Evolutionary conservation across 2,329 filamentous ascomycete species (phyloP), one percentile per base, ranked within the genome.

Genomic region (Penicillium sp.): DNA sequence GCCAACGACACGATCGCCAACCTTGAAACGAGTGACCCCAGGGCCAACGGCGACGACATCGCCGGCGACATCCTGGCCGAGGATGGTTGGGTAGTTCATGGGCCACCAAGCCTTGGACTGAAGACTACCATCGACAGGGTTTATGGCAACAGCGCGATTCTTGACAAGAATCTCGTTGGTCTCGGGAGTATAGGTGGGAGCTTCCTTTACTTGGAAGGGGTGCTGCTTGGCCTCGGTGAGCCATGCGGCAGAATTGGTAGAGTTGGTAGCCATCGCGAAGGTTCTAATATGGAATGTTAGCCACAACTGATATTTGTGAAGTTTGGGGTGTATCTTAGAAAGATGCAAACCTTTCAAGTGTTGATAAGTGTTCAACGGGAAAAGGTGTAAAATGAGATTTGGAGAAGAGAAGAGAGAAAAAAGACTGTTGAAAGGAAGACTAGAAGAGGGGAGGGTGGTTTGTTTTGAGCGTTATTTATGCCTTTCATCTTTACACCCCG

Each of bases 61-160:
- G 11, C 78, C 79, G 1, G 77, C 75, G 10, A 78, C 70, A 56
- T 81, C 79, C 16, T 61, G 65, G 5, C 79, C 78, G n/a, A 76
- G 60, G 22, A 76, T 65, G 5, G 64, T 60, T 0, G 74, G 73
- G 16, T 47, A 47, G n/a, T 49, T 50, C 22, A 60, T 50, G 10
- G 50, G 55, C 44, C 40, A 56, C 44, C 44, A 52, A 5, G 49
- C 53, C 11, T 36, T 48, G 5, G 24, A 16, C 39, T 59, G 58
- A 6, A 56, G 42, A 27, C 43, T 48, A 13, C 47, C 40, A 43
- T 66, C 63, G 34, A 66, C 54, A 2, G 63, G 60, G 38, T 61
- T 61, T 47, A 62, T 49, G 42, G 63, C 63, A 24, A 63, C 49
- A 5, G 63, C 58, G 27, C 52, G 59, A 43, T 60, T 59, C 10